phyloP scores from a whole-genome alignment of 2,329 filamentous ascomycete genomes.

The Calonectria pteridis region DNA sequence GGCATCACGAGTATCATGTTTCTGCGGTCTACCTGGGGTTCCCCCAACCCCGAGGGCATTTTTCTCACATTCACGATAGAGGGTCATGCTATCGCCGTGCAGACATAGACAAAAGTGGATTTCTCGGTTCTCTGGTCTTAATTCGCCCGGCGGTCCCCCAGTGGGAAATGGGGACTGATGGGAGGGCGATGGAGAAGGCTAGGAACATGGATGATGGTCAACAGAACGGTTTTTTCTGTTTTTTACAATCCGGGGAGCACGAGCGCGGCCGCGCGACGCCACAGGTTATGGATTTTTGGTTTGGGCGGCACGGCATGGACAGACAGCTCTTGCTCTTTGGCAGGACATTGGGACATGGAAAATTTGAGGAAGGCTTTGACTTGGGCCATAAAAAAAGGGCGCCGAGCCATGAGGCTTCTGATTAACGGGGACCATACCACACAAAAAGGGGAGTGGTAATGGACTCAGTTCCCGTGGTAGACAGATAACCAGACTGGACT shows the following conservation, averaged over 20 bases:
- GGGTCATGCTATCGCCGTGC: constrained; percentile 60
- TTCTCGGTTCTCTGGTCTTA: constrained; percentile 69
- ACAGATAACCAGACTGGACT: constrained; percentile 51
- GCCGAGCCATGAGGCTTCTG: constrained; percentile 45
- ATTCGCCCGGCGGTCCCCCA: constrained; percentile 51
- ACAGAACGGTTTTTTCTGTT: constrained; percentile 52
- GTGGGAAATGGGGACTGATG: constrained; percentile 46
- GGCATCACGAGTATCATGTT: constrained; percentile 53
- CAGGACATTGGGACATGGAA: constrained; percentile 47
- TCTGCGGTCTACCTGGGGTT: constrained; percentile 54
- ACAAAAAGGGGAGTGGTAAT: constrained; percentile 33
- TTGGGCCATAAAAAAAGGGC: constrained; percentile 36
- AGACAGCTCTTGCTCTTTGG: constrained; percentile 48
- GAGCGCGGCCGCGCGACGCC: constrained; percentile 54
- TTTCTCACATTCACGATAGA: constrained; percentile 58
- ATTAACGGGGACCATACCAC: constrained; percentile 42
- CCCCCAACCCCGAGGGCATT: constrained; percentile 51
- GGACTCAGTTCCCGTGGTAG: constrained; percentile 48
- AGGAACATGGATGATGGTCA: constrained; percentile 49
- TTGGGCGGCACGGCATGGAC: constrained; percentile 50
- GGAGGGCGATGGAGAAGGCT: constrained; percentile 51
- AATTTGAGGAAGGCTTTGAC: constrained; percentile 44
- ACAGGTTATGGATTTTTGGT: constrained; percentile 53
- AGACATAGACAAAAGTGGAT: constrained; percentile 76
- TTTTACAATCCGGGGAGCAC: constrained; percentile 51